Conservation (phyloP, 1,139 yeast genomes). For the Insectozyma bohioensis region DNA sequence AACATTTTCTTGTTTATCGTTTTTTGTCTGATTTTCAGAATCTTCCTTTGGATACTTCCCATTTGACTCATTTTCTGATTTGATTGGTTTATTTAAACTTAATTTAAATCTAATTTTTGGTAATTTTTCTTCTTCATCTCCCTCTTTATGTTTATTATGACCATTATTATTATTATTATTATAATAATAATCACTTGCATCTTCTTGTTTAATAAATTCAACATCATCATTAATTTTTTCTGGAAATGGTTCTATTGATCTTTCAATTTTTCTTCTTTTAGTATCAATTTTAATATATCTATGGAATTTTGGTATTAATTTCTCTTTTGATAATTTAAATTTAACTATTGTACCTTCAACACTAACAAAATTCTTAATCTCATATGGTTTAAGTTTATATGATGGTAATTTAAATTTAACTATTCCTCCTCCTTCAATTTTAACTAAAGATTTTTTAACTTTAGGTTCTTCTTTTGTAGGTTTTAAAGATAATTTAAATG, state of each 20-base stretch:
- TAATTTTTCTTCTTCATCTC: background rate
- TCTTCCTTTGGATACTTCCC: background rate
- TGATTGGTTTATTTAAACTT: no score
- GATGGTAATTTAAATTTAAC: constrained; percentile 9
- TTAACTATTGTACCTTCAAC: constrained; percentile 11
- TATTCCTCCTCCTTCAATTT: constrained; percentile 12
- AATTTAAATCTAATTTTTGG: constrained; percentile 1
- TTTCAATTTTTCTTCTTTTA: constrained; percentile 18
- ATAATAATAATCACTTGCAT: constrained; percentile 1
- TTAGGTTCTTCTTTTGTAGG: constrained; percentile 1
- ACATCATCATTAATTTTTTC: background rate
- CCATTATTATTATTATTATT: background rate
- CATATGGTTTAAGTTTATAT: no score
- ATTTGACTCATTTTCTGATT: no score
- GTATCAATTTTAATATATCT: constrained; percentile 32
- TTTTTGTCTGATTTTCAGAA: no score
- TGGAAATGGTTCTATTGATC: constrained; percentile 15
- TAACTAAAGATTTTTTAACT: constrained; percentile 10
- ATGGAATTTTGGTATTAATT: constrained; percentile 4
- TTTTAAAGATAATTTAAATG: constrained; percentile 18
- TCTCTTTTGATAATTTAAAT: constrained; percentile 6
- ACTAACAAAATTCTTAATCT: constrained; percentile 13
- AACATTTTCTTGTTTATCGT: no score
- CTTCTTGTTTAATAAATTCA: constrained; percentile 2
- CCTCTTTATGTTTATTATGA: no score